Evolutionary conservation across 2,329 filamentous ascomycete genomes (phyloP).

Genomic region (Gaeumannomyces sp.): DNA sequence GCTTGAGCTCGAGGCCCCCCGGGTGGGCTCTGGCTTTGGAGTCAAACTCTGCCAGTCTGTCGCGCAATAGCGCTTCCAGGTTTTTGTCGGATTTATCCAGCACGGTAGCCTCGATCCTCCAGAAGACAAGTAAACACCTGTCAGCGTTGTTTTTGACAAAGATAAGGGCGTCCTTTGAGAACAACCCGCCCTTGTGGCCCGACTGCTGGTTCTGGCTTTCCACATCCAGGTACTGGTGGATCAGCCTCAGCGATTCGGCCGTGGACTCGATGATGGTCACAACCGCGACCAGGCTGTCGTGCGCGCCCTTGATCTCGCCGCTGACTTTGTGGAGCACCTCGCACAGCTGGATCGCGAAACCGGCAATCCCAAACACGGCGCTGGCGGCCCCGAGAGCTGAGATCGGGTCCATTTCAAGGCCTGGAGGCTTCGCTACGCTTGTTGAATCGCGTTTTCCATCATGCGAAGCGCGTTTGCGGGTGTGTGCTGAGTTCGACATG

Average conservation of each 20-base stretch:
- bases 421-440: not conserved
- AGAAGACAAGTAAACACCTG: not conserved
- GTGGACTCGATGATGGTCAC: not conserved
- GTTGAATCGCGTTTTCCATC: not conserved
- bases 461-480: not conserved
- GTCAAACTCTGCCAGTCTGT: not conserved
- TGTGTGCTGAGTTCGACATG: no score
- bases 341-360: not conserved
- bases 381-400: not conserved
- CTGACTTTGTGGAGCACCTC: not conserved
- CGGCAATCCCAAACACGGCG: not conserved
- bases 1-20: not conserved
- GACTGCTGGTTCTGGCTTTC: not conserved
- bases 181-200: not conserved
- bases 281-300: not conserved
- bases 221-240: not conserved
- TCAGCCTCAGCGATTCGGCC: not conserved
- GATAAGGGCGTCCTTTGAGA: not conserved
- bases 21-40: not conserved
- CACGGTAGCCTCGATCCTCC: not conserved
- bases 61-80: not conserved
- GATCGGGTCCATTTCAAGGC: not conserved
- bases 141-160: not conserved
- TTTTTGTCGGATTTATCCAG: not conserved
- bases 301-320: not conserved